Evolutionary conservation across 495 filamentous ascomycete genomes (phyloP).

Genomic region (Penicillium maclennaniae): DNA sequence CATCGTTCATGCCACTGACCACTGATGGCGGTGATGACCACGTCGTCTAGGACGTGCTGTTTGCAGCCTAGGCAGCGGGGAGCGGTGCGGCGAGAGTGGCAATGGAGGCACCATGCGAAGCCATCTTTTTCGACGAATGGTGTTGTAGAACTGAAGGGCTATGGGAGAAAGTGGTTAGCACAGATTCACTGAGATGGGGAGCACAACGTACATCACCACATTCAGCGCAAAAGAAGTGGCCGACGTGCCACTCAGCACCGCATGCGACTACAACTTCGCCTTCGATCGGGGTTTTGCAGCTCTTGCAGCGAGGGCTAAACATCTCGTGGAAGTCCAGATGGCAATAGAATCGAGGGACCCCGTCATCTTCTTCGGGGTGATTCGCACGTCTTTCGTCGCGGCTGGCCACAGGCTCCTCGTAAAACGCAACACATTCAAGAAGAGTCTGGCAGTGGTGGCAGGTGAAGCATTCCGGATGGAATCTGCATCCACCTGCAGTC

Average conservation of each 20-base stretch:
- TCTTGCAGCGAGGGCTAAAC: constrained; percentile 89
- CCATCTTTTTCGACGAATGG: constrained; percentile 97
- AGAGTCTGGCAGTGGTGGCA: constrained; percentile 84
- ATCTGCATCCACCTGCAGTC: constrained; percentile 72
- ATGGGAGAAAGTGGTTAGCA: constrained; percentile 7
- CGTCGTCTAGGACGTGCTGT: constrained; percentile 78
- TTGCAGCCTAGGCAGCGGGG: constrained; percentile 84
- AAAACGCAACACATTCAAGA: constrained; percentile 94
- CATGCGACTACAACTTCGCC: constrained; percentile 91
- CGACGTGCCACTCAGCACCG: constrained; percentile 92
- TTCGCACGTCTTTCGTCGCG: constrained; percentile 64
- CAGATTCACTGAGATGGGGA: background rate
- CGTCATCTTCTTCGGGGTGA: constrained; percentile 53
- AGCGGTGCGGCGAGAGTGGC: constrained; percentile 85
- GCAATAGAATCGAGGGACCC: constrained; percentile 81
- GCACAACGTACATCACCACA: constrained; percentile 72
- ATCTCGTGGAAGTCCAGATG: constrained; percentile 97
- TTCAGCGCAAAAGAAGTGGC: constrained; percentile 99
- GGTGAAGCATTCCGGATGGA: constrained; percentile 90
- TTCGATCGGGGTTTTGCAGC: constrained; percentile 97
- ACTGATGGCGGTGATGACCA: constrained; percentile 81
- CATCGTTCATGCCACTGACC: constrained; percentile 92
- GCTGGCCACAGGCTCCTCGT: constrained; percentile 75
- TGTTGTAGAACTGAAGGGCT: constrained; percentile 73
- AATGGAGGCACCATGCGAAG: constrained; percentile 96